Percentiles rank a stretch among this genome's conserved stretches.
These are phyloP conservation scores for Fragilaria radians DNA, from an alignment of 108 stramenopile species.

Conservation along the genomic window DNA sequence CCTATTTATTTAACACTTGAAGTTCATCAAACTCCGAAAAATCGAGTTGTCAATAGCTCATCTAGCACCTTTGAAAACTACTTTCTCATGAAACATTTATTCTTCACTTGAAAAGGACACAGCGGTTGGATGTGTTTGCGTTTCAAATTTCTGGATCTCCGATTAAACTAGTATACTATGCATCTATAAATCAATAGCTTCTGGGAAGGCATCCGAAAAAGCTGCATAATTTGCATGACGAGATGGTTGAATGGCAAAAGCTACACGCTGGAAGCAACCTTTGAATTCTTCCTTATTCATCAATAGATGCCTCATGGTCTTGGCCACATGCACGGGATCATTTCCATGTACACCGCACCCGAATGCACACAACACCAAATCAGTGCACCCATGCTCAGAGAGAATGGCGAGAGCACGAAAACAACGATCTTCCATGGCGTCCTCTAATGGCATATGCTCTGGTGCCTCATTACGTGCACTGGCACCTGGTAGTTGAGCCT, in stretches of 20 bases:
- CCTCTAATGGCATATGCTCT: not conserved
- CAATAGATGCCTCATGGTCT: conserved; percentile 32
- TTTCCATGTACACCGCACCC: conserved; percentile 53
- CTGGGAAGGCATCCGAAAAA: conserved; percentile 33
- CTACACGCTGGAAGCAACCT: conserved; percentile 33
- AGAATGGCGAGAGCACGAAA: conserved; percentile 8
- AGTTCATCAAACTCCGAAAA: too few species aligned
- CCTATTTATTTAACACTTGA: too few species aligned
- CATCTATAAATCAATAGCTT: too few species aligned
- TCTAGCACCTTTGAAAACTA: too few species aligned
- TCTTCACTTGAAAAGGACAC: too few species aligned
- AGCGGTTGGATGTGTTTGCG: too few species aligned
- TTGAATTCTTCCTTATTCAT: conserved; percentile 26
- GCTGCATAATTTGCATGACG: conserved; percentile 46
- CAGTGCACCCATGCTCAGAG: conserved; percentile 16
- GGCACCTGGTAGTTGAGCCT: conserved; percentile 6
- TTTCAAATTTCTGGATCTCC: too few species aligned
- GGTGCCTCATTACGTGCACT: not conserved
- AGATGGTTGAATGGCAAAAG: conserved; percentile 43
- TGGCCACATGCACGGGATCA: conserved; percentile 40
- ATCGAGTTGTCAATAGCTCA: too few species aligned
- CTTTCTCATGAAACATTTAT: too few species aligned
- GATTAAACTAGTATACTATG: too few species aligned
- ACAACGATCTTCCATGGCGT: conserved; percentile 9
- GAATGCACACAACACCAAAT: conserved; percentile 43